Evolutionary conservation across 2,329 filamentous ascomycete species (phyloP), one percentile per base, ranked within the genome.

Genomic region (Diaporthe helianthi): DNA sequence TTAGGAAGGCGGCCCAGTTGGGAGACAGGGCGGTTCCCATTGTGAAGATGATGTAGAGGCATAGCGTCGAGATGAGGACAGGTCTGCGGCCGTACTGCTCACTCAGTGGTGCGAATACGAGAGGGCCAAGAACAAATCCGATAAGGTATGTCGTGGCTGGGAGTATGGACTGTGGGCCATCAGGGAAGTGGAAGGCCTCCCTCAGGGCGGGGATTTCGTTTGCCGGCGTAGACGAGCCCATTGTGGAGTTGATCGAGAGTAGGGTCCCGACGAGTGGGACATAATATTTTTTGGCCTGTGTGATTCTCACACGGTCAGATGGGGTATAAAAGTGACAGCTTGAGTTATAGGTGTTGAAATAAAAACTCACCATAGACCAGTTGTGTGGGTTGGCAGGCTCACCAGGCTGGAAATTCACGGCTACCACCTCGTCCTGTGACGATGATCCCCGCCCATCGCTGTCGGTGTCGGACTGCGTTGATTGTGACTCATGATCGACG

Each of bases 61-160:
- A 46, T 19, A 74, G 73, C 1, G 72, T 73, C 0, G 26, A 33
- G 1, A 73, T 12, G 17, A 76, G 69, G 0, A 74, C 54, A 0
- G 68, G 67, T 53, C 71, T 66, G 13, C 75, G 70, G 31, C 75
- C 75, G n/a, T 74, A 72, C 13, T 68, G 65, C 55, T 76, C 75
- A 61, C 71, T 73, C 7, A 76, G 65, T 1, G 75, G 75, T 0
- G 75, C 75, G 47, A 73, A 76, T n/a, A 76, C 71, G 4, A 76
- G 65, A 2, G 75, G 75, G 2, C 75, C 75, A 33, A 74, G 71
- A 6, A 76, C 70, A 36, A 74, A 76, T 5, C 75, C 75, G 6
- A 74, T 69, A 0, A 76, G 72, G 55, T 72, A 76, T 4, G 73
- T 70, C 0, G 74, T 76, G 12, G 73, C 73, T 12, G 75, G 75